phyloP scores from a whole-genome alignment of 2,329 filamentous ascomycete genomes.

The Alternaria sp. region DNA sequence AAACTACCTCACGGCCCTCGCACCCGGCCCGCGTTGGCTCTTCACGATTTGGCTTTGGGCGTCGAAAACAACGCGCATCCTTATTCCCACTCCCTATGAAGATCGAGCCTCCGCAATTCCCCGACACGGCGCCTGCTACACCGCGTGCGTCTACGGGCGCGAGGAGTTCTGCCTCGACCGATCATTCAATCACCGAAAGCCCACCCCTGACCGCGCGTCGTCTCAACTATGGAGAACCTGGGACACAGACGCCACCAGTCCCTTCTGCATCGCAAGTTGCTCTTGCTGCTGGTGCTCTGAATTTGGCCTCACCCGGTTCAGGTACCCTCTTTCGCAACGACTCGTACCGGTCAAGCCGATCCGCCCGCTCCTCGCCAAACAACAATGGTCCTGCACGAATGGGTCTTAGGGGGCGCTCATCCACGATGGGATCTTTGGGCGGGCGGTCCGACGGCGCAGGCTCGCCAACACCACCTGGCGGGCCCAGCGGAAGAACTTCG shows the following conservation, averaged over 20 bases:
- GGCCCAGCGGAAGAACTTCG: slow-evolving; percentile 68
- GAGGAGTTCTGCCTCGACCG: slow-evolving; percentile 42
- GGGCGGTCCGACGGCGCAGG: slow-evolving; percentile 75
- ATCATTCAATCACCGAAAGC: slow-evolving; percentile 45
- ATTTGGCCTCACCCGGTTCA: slow-evolving; percentile 53
- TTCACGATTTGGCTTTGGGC: slow-evolving; percentile 72
- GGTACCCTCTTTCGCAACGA: slow-evolving; percentile 63
- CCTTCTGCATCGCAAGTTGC: slow-evolving; percentile 62
- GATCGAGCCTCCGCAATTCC: slow-evolving; percentile 57
- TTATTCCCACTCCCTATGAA: slow-evolving; percentile 91
- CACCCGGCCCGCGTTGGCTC: slow-evolving; percentile 71
- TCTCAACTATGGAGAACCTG: slow-evolving; percentile 38
- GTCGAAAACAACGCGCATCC: slow-evolving; percentile 72
- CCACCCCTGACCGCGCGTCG: slow-evolving; percentile 45
- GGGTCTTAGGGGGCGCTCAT: slow-evolving; percentile 77
- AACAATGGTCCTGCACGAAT: slow-evolving; percentile 65
- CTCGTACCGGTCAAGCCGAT: slow-evolving; percentile 71
- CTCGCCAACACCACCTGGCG: slow-evolving; percentile 60
- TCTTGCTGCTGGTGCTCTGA: slow-evolving; percentile 55
- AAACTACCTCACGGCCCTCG: slow-evolving; percentile 41
- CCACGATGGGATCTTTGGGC: slow-evolving; percentile 84
- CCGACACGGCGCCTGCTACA: slow-evolving; percentile 54
- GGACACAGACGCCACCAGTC: slow-evolving; percentile 41
- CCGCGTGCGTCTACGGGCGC: slow-evolving; percentile 52
- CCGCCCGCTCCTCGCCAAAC: slow-evolving; percentile 63